Evolutionary conservation across 2,329 filamentous ascomycete genomes (phyloP), one percentile per base, ranked within the genome.

Genomic region (Trichoderma sp.): DNA sequence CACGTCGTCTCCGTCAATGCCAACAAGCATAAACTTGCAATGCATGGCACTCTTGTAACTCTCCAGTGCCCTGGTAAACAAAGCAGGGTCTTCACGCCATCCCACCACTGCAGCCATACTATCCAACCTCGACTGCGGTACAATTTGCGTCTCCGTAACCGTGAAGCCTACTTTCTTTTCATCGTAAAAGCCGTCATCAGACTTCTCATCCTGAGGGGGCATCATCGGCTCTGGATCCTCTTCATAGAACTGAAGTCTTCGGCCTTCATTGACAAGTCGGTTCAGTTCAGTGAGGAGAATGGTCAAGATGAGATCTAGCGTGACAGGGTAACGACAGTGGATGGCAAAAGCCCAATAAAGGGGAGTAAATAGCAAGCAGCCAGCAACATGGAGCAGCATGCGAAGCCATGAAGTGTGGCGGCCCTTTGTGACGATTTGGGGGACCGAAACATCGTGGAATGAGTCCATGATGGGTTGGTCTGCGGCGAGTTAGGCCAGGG

Each of bases 41-140:
- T 73, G 68, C 53, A 39, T 72, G 1, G 75, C 71, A 8, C 30
- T 53, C 36, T 73, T 73, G 72, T 77, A 77, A 34, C 76, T 77
- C 69, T 77, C 73, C 30, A 77, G 32, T 6, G 76, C 76, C 4
- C 72, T 62, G 0, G 71, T 74, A 47, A 76, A 77, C n/a, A 77
- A 59, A 1, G 59, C 68, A 2, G 75, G 76, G 30, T 77, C 75
- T 20, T 77, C 76, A 12, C 76, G 72, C 75, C 75, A 77, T 8
- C 76, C 76, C 26, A 77, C 76, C 17, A 77, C 73, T 2, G 75
- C 75, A n/a, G 75, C 76, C 57, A 77, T 73, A 23, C 61, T 72
- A 28, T 77, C 75, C 12, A 77, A 7, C 13, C 66, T 66, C 7
- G 73, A 28, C 23, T 64, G 68, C 6, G 73, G 63, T 17, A 65